Conservation (phyloP, 2,329 filamentous ascomycete genomes). For the Penicillium sclerotigenum region DNA sequence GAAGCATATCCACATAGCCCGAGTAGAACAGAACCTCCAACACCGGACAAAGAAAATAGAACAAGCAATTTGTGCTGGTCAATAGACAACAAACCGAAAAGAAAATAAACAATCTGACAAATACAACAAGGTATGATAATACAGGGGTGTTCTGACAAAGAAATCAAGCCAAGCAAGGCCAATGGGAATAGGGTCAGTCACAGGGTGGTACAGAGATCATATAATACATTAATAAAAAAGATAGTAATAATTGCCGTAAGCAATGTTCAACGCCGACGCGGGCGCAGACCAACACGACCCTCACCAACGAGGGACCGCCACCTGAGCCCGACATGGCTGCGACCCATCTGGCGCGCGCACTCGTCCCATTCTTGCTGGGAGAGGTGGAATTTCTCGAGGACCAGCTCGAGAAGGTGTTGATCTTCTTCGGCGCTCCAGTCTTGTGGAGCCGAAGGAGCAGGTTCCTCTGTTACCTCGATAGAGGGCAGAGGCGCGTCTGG, state of each 20-base stretch:
- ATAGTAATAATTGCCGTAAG: neutral
- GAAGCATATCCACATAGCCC: slow-evolving; percentile 9
- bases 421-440: slow-evolving; percentile 44
- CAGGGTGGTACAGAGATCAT: slow-evolving; percentile 17
- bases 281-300: slow-evolving; percentile 43
- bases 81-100: neutral
- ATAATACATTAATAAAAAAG: slow-evolving; percentile 14
- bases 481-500: slow-evolving; percentile 38
- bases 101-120: neutral
- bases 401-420: slow-evolving; percentile 41
- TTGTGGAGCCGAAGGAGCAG: slow-evolving; percentile 13
- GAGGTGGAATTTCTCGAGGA: slow-evolving; percentile 45
- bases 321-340: slow-evolving; percentile 40
- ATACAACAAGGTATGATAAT: slow-evolving; percentile 15
- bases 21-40: neutral
- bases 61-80: slow-evolving; percentile 5
- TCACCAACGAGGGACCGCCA: slow-evolving; percentile 44
- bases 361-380: slow-evolving; percentile 46
- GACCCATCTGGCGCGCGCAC: slow-evolving; percentile 43
- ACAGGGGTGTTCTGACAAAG: slow-evolving; percentile 18
- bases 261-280: slow-evolving; percentile 23
- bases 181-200: slow-evolving; percentile 5
- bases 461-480: slow-evolving; percentile 31
- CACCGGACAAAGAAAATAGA: neutral
- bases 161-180: slow-evolving; percentile 1